Percentiles rank a stretch among this genome's conserved stretches.
phyloP scores from a whole-genome alignment of 805 yeast genomes.

The Candida insectorum region DNA sequence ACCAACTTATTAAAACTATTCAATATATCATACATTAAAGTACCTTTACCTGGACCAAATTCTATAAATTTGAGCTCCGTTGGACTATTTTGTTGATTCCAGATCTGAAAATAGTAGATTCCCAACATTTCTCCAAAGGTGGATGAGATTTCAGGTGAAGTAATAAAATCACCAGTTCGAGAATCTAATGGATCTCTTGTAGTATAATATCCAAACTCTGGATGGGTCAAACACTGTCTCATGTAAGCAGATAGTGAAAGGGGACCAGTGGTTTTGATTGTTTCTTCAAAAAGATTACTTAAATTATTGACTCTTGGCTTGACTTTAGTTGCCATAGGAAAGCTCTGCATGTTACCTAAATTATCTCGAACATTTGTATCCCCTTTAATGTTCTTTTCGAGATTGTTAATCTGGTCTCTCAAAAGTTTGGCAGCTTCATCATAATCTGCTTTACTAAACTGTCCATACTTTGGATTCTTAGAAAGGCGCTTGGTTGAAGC shows the following conservation, averaged over 20 bases:
- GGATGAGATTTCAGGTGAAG: constrained; percentile 84
- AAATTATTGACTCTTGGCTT: constrained; percentile 21
- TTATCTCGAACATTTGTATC: constrained; percentile 32
- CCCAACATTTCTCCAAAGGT: constrained; percentile 86
- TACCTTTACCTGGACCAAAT: constrained; percentile 85
- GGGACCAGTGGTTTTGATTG: constrained; percentile 72
- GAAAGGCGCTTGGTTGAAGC: constrained; percentile 2
- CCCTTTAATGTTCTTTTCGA: constrained; percentile 38
- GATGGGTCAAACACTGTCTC: constrained; percentile 79
- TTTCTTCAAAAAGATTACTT: constrained; percentile 41
- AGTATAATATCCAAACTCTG: constrained; percentile 75
- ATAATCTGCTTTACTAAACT: constrained; percentile 37
- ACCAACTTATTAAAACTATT: constrained; percentile 42
- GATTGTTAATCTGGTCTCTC: constrained; percentile 25
- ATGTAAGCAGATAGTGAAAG: constrained; percentile 68
- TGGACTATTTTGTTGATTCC: constrained; percentile 57
- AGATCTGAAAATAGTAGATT: constrained; percentile 59
- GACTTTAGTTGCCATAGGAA: constrained; percentile 23
- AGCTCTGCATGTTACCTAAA: constrained; percentile 32
- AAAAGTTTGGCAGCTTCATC: constrained; percentile 34
- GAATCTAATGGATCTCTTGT: constrained; percentile 68
- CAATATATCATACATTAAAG: constrained; percentile 66
- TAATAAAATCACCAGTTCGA: constrained; percentile 68
- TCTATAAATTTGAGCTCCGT: constrained; percentile 56
- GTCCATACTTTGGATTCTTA: constrained; percentile 18